phyloP scores from a whole-genome alignment of 2,329 filamentous ascomycete species.

The Dryadomyces quercus-mongolicae region DNA sequence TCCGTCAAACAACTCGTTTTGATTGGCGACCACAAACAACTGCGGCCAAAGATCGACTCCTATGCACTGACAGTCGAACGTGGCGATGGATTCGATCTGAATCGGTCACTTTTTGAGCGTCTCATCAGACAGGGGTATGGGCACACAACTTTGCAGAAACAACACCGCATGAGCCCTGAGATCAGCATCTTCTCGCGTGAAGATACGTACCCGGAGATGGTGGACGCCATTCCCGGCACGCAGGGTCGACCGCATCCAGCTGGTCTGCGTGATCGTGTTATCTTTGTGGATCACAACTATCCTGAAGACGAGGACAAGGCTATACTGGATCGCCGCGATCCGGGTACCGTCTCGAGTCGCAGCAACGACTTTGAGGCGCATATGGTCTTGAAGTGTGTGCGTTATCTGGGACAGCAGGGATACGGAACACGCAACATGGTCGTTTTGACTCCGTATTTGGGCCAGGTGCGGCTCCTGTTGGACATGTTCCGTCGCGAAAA shows the following conservation, averaged over 20 bases:
- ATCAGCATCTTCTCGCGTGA: constrained; percentile 38
- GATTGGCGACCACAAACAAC: constrained; percentile 63
- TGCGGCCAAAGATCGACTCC: constrained; percentile 54
- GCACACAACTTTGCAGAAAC: constrained; percentile 41
- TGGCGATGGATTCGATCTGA: constrained; percentile 53
- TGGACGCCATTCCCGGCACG: constrained; percentile 36
- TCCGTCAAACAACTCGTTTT: constrained; percentile 51
- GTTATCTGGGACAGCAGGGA: constrained; percentile 59
- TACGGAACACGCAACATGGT: constrained; percentile 55
- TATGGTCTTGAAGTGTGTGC: constrained; percentile 53
- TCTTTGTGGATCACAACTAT: constrained; percentile 53
- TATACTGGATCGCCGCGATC: constrained; percentile 37
- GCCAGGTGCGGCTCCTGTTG: constrained; percentile 48
- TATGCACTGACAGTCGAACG: constrained; percentile 50
- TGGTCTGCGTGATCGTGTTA: constrained; percentile 47
- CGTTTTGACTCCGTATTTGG: constrained; percentile 60
- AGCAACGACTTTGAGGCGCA: constrained; percentile 52
- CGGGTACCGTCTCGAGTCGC: constrained; percentile 18
- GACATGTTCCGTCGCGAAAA: constrained; percentile 41
- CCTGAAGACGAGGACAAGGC: constrained; percentile 33
- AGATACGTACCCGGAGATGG: constrained; percentile 47
- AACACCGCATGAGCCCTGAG: constrained; percentile 58
- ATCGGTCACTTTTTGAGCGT: constrained; percentile 57
- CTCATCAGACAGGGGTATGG: constrained; percentile 42
- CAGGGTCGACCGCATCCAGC: constrained; percentile 30